Evolutionary conservation across 2,329 filamentous ascomycete species (phyloP), one percentile per base, ranked within the genome.

Genomic region (Colletotrichum tanaceti): DNA sequence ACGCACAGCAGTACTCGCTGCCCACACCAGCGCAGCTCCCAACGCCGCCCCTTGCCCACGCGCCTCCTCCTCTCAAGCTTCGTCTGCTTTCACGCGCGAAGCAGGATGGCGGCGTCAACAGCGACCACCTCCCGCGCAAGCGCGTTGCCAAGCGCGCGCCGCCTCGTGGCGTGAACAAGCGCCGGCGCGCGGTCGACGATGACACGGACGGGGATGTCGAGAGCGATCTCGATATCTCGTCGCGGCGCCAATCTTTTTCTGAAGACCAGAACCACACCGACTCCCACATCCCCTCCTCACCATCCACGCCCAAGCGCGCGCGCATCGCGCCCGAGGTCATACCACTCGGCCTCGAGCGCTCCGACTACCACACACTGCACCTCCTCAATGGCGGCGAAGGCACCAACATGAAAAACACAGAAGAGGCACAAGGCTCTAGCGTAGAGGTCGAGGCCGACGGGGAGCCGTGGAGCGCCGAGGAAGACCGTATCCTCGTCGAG

Each of bases 401-500:
- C 49, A 67, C 67, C 39, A 72, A 74, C 35, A 72, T 79, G 63
- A 70, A 58, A 50, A 68, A 58, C 65, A 70, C 59, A 9, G 41
- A 35, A 49, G 35, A 60, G 22, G 49, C 44, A 6, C 54, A 73
- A 22, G 79, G 79, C 61, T 79, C 78, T 1, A 80, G 82, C 44
- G 76, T 83, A 18, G 81, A 83, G 39, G 73, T 79, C 35, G 84
- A 84, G 59, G 79, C 76, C 2, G 84, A 85, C 68, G 82, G 80
- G 63, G 79, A 82, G 65, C 78, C 79, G 46, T 91, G 89, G 89
- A 89, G 84, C 68, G 81, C 82, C 2, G 89, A 91, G 71, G 88
- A 91, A 70, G 89, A 91, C 75, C 83, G 87, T 65, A 82, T 90
- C 65, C 81, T 91, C 2, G 87, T 91, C n/a, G 88, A 91, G 77